phyloP scores from a whole-genome alignment of 495 filamentous ascomycete genomes.

The Baudoinia panamericana region DNA sequence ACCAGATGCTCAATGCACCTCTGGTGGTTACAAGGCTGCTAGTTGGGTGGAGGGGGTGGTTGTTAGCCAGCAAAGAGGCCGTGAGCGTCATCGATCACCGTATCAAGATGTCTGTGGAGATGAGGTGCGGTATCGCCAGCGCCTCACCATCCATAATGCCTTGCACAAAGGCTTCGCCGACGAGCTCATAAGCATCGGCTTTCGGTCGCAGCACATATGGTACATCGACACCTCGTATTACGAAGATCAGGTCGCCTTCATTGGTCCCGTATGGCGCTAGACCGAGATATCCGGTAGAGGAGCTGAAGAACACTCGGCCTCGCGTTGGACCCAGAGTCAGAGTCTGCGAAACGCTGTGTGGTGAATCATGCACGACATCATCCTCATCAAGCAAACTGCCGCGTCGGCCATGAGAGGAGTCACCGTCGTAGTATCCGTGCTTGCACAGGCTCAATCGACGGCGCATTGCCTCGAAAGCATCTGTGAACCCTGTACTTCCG shows the following conservation, averaged over 20 bases:
- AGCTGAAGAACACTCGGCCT: conserved; percentile 15
- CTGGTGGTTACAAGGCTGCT: too few relatives aligned
- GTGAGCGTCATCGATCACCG: conserved; percentile 7
- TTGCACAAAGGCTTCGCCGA: conserved; percentile 18
- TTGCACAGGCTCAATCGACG: conserved; percentile 9
- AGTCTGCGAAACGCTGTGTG: conserved; percentile 7
- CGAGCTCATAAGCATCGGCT: conserved; percentile 9
- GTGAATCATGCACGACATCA: neutral
- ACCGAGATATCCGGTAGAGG: conserved; percentile 11
- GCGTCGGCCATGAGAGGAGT: neutral
- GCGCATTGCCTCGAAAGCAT: conserved; percentile 17
- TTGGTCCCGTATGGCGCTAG: conserved; percentile 13
- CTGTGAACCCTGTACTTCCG: conserved; percentile 12
- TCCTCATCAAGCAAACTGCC: conserved; percentile 13
- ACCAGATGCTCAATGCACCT: too few relatives aligned
- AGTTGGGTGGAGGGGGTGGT: too few relatives aligned
- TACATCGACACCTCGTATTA: conserved; percentile 14
- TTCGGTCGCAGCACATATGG: conserved; percentile 12
- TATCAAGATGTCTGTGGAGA: conserved; percentile 8
- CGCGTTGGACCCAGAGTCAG: conserved; percentile 17
- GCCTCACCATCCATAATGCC: conserved; percentile 18
- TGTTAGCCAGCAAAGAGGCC: too few relatives aligned
- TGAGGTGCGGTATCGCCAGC: conserved; percentile 1
- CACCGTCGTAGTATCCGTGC: conserved; percentile 15
- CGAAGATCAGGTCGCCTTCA: conserved; percentile 15